Evolutionary conservation across 2,329 filamentous ascomycete species (phyloP), one percentile per base, ranked within the genome.

Genomic region (Pseudogymnoascus sp.): DNA sequence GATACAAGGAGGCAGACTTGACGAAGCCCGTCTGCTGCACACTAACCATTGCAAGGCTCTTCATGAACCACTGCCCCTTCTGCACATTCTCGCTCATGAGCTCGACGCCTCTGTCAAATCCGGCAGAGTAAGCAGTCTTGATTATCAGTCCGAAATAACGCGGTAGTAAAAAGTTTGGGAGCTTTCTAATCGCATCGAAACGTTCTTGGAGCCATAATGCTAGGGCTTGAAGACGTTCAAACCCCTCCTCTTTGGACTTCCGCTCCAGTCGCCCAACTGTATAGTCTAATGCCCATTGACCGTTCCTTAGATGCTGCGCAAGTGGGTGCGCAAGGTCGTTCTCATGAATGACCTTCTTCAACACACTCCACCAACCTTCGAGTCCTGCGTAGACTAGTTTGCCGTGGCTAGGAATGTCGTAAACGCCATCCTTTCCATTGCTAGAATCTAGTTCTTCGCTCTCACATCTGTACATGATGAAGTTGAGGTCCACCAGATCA

Each of bases 291-390:
- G 91, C 88, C 94, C 94, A 99, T 67, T 92, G 86, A 0, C 94
- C 94, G 67, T 95, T 84, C 60, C 94, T 87, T 4, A 99, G 83
- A 71, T 99, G 93, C 70, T 97, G 88, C 74, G 93, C 97, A 9
- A 99, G 82, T 0, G 94, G 90, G 72, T 99, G 94, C 0, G 90
- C 94, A 7, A 99, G 83, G 72, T 97, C 86, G 73, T 99, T 99
- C 66, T 94, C 86, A 60, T 82, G 84, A 68, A 97, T 90, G 65
- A 99, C 88, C 63, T 89, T 82, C 69, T 91, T 88, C 42, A 99
- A 78, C 0, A 96, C 80, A 72, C 92, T 97, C 92, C 93, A 96
- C 93, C 94, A 99, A 38, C 95, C 95, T 74, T 99, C 94, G n/a
- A 99, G 81, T 64, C 94, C 94, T 64, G 93, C 93, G 74, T 97